phyloP scores from a whole-genome alignment of 495 filamentous ascomycete genomes.

The Xylaria scruposa region DNA sequence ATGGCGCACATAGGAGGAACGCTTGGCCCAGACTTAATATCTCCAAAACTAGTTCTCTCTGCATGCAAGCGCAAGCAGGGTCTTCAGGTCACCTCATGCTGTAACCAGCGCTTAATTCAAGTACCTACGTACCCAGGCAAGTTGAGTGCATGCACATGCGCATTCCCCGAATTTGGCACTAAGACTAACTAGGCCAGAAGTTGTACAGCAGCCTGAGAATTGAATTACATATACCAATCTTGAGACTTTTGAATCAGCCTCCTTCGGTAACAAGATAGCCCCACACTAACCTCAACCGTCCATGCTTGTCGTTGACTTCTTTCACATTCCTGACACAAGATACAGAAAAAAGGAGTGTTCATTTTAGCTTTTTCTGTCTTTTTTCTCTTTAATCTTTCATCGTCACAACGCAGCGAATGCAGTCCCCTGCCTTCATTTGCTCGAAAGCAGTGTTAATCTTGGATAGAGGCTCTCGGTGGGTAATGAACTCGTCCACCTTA shows the following conservation, averaged over 20 bases:
- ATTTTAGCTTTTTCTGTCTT: neutral
- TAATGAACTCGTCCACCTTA: conserved; percentile 99
- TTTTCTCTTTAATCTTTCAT: conserved; percentile 53
- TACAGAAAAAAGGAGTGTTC: neutral
- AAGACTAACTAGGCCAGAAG: neutral
- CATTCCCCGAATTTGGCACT: neutral
- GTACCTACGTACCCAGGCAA: neutral
- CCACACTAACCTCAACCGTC: neutral
- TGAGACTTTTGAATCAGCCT: neutral
- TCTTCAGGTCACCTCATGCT: neutral
- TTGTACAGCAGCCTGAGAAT: neutral
- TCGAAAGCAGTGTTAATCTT: conserved; percentile 90
- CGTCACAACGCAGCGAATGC: conserved; percentile 82
- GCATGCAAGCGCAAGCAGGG: conserved; percentile 16
- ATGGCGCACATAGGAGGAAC: neutral
- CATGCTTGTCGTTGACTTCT: neutral
- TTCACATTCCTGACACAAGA: neutral
- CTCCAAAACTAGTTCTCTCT: neutral
- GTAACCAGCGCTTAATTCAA: neutral
- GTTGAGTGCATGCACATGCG: neutral
- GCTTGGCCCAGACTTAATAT: neutral
- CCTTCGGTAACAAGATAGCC: neutral
- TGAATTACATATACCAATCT: neutral
- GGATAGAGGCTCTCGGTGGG: conserved; percentile 80
- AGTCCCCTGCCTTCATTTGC: conserved; percentile 94